phyloP scores from a whole-genome alignment of 169 alveolate species.

The Cardiosporidium cionae region DNA sequence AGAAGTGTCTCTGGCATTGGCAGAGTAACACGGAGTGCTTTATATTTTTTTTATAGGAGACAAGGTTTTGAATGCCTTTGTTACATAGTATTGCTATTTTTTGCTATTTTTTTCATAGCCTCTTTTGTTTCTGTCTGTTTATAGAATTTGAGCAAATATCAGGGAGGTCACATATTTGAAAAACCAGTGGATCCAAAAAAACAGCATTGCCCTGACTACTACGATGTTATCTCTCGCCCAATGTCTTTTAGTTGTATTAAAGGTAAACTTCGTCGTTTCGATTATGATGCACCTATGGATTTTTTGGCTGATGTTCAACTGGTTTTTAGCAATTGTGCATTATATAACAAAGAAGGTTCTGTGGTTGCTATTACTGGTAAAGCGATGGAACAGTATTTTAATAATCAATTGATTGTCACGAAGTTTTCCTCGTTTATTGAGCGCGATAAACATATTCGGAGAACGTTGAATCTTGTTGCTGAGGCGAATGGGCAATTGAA shows the following conservation, averaged over 20 bases:
- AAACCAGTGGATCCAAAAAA: constrained; percentile 76
- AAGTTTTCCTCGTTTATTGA: not conserved
- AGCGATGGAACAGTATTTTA: constrained; percentile 61
- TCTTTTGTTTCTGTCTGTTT: too few species aligned
- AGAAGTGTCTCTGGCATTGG: too few species aligned
- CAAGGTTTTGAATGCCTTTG: too few species aligned
- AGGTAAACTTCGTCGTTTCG: constrained; percentile 42
- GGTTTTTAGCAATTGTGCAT: constrained; percentile 65
- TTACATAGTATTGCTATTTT: too few species aligned
- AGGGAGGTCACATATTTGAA: constrained; percentile 80
- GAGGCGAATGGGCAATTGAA: too few species aligned
- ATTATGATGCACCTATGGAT: not conserved
- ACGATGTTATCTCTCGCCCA: constrained; percentile 72
- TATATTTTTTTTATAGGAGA: too few species aligned
- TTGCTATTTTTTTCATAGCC: too few species aligned
- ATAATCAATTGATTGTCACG: constrained; percentile 35
- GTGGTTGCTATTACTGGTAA: constrained; percentile 71
- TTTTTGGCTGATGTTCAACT: constrained; percentile 58
- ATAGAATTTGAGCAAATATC: not conserved
- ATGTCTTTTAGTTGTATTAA: constrained; percentile 72
- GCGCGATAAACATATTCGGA: not conserved
- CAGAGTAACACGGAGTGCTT: too few species aligned
- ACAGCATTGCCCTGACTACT: constrained; percentile 70
- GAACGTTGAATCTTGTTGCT: too few species aligned
- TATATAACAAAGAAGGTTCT: constrained; percentile 70